Evolutionary conservation across 1,139 yeast species (phyloP), one percentile per base, ranked within the genome.

Genomic region (Martiniozyma asiatica): DNA sequence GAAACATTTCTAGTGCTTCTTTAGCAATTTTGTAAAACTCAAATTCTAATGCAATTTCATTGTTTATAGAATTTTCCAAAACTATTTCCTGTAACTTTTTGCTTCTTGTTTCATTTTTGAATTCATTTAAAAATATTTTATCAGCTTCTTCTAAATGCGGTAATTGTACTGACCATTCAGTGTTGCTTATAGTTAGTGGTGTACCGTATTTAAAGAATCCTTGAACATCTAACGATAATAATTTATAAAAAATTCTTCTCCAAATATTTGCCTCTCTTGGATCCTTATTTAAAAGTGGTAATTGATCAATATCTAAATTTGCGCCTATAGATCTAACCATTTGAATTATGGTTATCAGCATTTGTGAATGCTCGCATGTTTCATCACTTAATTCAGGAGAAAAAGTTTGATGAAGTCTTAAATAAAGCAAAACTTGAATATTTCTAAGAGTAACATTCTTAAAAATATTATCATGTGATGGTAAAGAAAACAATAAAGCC

Each of bases 321-420:
- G 67, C 44, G 10, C 77, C 78, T 40, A 65, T 57, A 30, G 65
- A 58, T 34, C 68, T 57, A n/a, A 67, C 65, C 70, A 68, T 65
- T 42, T 68, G 73, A 25, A 67, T 55, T 12, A 68, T 53, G 30
- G 56, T 58, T 37, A 41, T 63, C 11, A 65, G 28, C 41, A 51
- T 40, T 45, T 59, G 31, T 43, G 63, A 50, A 44, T 68, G 36
- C 22, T 68, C 72, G 29, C 59, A 58, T 31, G 63, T 61, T 43
- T 68, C 73, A 32, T 65, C 68, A 21, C 61, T 61, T 37, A 60
- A 61, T 40, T 70, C 75, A 8, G 73, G 73, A 10, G 73, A 62
- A 40, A 59, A 59, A 36, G 53, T 48, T 32, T 61, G 57, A 44
- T 70, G 70, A 19, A 66, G 42, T 36, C 67, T 59, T 39, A 68